phyloP scores from a whole-genome alignment of 1,284 basidiomycete species.

The Trametes pubescens region DNA sequence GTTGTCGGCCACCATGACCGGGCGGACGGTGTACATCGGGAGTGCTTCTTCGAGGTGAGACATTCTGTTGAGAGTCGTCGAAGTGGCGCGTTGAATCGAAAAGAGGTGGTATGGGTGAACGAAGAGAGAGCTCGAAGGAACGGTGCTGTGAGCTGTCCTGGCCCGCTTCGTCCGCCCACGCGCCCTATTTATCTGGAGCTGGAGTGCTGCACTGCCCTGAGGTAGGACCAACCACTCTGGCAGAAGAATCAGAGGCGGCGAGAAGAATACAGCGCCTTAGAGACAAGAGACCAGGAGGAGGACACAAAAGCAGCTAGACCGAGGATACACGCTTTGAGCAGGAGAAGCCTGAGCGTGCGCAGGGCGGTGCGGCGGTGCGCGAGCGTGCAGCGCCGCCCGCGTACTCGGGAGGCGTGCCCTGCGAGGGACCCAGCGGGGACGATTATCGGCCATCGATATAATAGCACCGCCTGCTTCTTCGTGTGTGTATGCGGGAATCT shows the following conservation, averaged over 20 bases:
- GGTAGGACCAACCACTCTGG: neutral
- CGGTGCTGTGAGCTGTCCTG: constrained; percentile 1
- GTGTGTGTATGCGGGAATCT: neutral
- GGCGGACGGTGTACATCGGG: neutral
- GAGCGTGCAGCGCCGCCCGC: neutral
- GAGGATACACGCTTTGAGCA: neutral
- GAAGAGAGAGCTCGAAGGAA: constrained; percentile 3
- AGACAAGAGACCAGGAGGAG: neutral
- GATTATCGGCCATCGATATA: constrained; percentile 1
- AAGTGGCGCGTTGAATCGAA: no score
- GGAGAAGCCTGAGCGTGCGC: constrained; percentile 1
- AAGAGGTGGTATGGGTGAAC: constrained; percentile 1
- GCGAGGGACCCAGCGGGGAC: neutral
- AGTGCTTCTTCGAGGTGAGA: constrained; percentile 6
- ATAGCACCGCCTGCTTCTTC: neutral
- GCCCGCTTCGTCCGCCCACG: neutral
- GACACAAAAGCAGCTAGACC: neutral
- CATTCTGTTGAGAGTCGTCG: neutral
- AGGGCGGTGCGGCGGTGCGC: constrained; percentile 4
- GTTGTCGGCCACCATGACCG: neutral
- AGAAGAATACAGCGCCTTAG: neutral
- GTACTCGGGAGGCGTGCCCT: neutral
- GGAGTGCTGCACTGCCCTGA: neutral
- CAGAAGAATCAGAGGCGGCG: neutral
- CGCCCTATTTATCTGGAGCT: neutral